Percentiles rank a stretch among this genome's conserved stretches.
phyloP scores from a whole-genome alignment of 306 rosid species.

The Castanea crenata region DNA sequence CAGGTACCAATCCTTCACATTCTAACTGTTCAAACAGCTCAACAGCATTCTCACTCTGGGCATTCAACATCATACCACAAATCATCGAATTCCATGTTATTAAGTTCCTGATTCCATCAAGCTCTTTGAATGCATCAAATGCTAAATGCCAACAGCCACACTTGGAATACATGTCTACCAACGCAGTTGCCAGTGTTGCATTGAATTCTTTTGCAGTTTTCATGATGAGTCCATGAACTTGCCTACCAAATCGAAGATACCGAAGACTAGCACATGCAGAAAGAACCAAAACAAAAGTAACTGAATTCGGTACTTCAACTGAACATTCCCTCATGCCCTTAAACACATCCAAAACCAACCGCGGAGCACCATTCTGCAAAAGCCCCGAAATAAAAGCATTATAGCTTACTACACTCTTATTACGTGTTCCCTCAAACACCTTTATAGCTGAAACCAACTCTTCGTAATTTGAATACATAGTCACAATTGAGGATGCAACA shows the following conservation, averaged over 20 bases:
- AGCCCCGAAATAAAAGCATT: slow-evolving; percentile 68
- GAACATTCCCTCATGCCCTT: slow-evolving; percentile 40
- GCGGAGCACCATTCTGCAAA: slow-evolving; percentile 41
- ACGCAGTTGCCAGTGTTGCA: slow-evolving; percentile 51
- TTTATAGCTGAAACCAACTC: slow-evolving; percentile 37
- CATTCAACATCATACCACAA: slow-evolving; percentile 66
- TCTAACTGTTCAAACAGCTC: slow-evolving; percentile 43
- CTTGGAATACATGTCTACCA: slow-evolving; percentile 70
- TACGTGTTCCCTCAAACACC: slow-evolving; percentile 45
- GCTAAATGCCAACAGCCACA: slow-evolving; percentile 61
- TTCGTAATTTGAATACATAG: slow-evolving; percentile 44
- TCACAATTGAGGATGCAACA: slow-evolving; percentile 58
- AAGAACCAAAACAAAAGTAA: slow-evolving; percentile 56
- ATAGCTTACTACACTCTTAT: slow-evolving; percentile 60
- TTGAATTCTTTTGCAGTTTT: slow-evolving; percentile 34
- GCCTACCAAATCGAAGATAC: slow-evolving; percentile 48
- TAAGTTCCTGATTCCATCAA: slow-evolving; percentile 37
- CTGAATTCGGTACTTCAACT: slow-evolving; percentile 33
- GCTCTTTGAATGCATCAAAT: slow-evolving; percentile 36
- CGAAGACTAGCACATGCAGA: slow-evolving; percentile 52
- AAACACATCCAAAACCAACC: slow-evolving; percentile 49
- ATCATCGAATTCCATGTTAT: slow-evolving; percentile 71
- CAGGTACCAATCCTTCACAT: slow-evolving; percentile 50
- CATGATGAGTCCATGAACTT: slow-evolving; percentile 55
- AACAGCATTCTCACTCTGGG: slow-evolving; percentile 44